Evolutionary conservation across 345 rosid genomes (phyloP).

Genomic region (Dimocarpus longan): DNA sequence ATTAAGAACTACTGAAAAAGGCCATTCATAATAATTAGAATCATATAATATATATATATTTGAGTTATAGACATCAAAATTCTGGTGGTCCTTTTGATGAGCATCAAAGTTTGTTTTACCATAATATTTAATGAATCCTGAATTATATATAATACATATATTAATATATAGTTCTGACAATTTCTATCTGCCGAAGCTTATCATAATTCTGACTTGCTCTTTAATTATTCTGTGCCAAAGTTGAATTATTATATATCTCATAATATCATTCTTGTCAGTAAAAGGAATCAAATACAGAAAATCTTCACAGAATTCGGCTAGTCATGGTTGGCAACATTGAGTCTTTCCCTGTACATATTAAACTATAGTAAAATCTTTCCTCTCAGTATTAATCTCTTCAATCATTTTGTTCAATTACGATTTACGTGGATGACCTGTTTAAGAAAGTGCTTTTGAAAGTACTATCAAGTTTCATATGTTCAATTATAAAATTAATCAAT

Average conservation of each 20-base stretch:
- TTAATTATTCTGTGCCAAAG: not conserved
- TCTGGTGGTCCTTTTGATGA: not conserved
- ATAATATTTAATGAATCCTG: no score
- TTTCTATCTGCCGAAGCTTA: not conserved
- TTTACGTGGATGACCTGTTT: not conserved
- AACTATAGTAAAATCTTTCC: not conserved
- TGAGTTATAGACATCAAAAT: not conserved
- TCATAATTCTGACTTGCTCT: not conserved
- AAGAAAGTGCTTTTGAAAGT: not conserved
- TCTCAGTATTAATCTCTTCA: not conserved
- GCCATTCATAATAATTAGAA: not conserved
- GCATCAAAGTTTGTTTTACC: not conserved
- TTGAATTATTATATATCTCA: no score
- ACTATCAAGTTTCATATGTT: not conserved
- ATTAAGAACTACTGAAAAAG: not conserved
- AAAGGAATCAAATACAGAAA: conserved; percentile 1
- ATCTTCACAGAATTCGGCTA: no score
- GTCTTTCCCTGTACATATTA: not conserved
- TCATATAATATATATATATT: no score
- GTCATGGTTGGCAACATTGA: no score
- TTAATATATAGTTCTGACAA: not conserved
- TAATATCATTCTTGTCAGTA: conserved; percentile 4
- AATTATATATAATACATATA: not conserved
- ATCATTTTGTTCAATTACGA: not conserved
- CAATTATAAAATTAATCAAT: not conserved